Evolutionary conservation across 371 early-diverging fungal genomes (phyloP), one percentile per base, ranked within the genome.

Genomic region (Coemansia sp.): DNA sequence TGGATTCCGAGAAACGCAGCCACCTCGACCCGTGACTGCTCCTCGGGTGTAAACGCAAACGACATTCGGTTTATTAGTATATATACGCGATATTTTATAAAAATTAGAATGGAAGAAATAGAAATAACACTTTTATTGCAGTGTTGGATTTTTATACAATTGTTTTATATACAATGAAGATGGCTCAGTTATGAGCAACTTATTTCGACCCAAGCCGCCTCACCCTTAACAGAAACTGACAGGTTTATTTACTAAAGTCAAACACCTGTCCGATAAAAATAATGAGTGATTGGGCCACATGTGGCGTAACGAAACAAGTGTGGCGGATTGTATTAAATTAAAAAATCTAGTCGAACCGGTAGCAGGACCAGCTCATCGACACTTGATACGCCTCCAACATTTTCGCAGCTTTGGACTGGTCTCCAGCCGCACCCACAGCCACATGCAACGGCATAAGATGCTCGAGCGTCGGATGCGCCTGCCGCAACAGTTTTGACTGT

Each of bases 361-460:
- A 73, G 40, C 74, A 73, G 1, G 74, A 73, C 74, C 74, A 73
- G 61, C 66, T 66, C 39, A 81, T 26, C 3, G 73, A 78, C 18
- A 76, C 58, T 39, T 76, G 52, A 45, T 77, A 71, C 29, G 68
- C 68, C 50, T 80, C 79, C 22, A 80, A 68, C 42, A 82, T 50
- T 21, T 68, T 65, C 51, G 62, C 68, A 2, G 61, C 70, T 26
- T 54, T 69, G 34, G 68, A 5, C 4, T 48, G 68, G 1, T 26
- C 63, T 5, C 77, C 79, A 0, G 83, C 83, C 1, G 83, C 83
- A 2, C 83, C 83, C 18, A 80, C 59, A 0, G 78, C 83, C 21
- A 82, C 83, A 59, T 81, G 79, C 69, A 82, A 66, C 4, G 83
- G 83, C 27, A 82, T 53, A 40, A 82, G 59, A 45, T 82, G 83